A percentile compares a stretch with the other conserved stretches of the same genome.
Evolutionary conservation across 352 stramenopile genomes (phyloP).

Genomic region (Phytophthora ohioensis): DNA sequence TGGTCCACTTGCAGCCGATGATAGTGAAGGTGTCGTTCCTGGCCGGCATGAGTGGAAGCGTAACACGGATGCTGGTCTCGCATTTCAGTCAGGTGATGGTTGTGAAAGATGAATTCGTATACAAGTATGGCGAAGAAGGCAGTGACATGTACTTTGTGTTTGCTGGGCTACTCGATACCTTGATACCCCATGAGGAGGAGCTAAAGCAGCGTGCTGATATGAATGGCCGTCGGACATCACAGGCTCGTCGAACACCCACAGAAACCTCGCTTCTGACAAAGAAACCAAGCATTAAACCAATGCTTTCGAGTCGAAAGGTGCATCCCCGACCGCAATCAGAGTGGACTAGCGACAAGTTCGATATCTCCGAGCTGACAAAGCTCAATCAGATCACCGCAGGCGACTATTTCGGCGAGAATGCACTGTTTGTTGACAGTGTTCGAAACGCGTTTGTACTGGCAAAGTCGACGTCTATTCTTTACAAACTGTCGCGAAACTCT

Average conservation of each 20-base stretch:
- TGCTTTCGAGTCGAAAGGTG: constrained; percentile 30
- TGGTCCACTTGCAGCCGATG: constrained; percentile 76
- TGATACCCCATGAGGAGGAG: constrained; percentile 52
- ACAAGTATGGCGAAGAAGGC: constrained; percentile 65
- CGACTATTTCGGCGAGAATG: constrained; percentile 78
- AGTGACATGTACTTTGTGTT: constrained; percentile 86
- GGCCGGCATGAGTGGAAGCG: constrained; percentile 54
- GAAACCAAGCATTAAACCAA: constrained; percentile 26
- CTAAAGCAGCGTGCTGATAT: constrained; percentile 12
- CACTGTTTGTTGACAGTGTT: constrained; percentile 68
- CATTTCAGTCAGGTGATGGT: constrained; percentile 75
- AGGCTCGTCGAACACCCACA: neutral
- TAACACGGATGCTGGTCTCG: constrained; percentile 72
- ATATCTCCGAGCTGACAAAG: constrained; percentile 48
- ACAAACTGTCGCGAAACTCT: constrained; percentile 70
- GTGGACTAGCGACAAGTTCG: constrained; percentile 23
- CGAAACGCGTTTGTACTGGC: constrained; percentile 65
- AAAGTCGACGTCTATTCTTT: constrained; percentile 76
- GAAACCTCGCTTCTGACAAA: constrained; percentile 34
- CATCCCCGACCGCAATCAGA: constrained; percentile 33
- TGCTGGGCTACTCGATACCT: constrained; percentile 56
- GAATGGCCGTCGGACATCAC: constrained; percentile 4
- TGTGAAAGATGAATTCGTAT: constrained; percentile 72
- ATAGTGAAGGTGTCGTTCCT: constrained; percentile 76
- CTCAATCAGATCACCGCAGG: constrained; percentile 60